Conservation (phyloP, 2,329 filamentous ascomycete genomes). For the Penicillium sp. region DNA sequence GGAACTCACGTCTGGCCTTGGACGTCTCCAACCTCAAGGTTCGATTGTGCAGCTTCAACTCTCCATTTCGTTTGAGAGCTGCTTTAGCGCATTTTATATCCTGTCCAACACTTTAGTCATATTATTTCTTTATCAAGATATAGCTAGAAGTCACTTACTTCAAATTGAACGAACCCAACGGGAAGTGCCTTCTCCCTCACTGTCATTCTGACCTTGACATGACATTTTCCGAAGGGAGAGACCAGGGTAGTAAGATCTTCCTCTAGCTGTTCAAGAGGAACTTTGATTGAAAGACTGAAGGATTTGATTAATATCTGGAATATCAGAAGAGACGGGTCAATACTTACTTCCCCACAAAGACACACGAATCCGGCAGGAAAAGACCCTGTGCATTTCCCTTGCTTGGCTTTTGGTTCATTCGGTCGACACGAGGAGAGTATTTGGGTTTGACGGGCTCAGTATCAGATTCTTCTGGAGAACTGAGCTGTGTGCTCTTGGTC, state of each 20-base stretch:
- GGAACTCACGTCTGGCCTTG: background rate
- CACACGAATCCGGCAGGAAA: conserved; percentile 35
- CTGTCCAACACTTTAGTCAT: background rate
- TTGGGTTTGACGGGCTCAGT: background rate
- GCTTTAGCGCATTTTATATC: background rate
- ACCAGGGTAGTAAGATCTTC: conserved; percentile 31
- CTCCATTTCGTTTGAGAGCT: conserved; percentile 12
- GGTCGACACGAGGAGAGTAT: conserved; percentile 24
- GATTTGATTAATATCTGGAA: conserved; percentile 7
- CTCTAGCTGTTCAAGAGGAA: conserved; percentile 28
- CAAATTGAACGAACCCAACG: conserved; percentile 40
- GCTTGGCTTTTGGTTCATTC: conserved; percentile 26
- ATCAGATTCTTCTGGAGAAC: conserved; percentile 2
- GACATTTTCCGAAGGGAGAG: conserved; percentile 32
- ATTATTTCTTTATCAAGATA: background rate
- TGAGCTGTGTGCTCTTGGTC: conserved; percentile 1
- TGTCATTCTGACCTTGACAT: conserved; percentile 34
- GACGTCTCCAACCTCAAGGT: conserved; percentile 3
- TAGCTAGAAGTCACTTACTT: conserved; percentile 23
- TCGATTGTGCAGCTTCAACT: background rate
- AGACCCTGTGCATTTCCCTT: conserved; percentile 38
- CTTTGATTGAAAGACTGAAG: conserved; percentile 23
- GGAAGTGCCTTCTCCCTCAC: conserved; percentile 32
- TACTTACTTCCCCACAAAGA: conserved; percentile 42
- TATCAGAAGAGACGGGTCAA: background rate